Percentiles rank a stretch among this genome's conserved stretches.
These are phyloP conservation scores for Geotrichum carabidarum DNA, from an alignment of 1,139 yeast genomes.

Conservation along the genomic window DNA sequence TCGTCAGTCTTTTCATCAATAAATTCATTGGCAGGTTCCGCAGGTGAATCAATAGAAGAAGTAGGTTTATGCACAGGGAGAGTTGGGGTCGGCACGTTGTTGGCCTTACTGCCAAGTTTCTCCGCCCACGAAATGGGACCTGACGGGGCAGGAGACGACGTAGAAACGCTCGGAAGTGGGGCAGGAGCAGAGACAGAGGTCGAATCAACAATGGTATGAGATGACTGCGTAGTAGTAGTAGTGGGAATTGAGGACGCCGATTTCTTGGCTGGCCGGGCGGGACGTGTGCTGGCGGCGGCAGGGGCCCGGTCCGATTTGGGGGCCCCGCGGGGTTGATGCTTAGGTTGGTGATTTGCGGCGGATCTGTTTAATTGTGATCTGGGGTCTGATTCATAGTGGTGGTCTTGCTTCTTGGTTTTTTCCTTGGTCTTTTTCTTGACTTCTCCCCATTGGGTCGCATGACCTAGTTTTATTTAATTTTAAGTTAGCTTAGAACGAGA, in stretches of 20 bases:
- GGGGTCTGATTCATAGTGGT: background rate
- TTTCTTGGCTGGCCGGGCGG: constrained; percentile 5
- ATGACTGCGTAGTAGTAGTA: constrained; percentile 12
- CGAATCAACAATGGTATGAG: constrained; percentile 21
- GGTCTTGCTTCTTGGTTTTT: constrained; percentile 35
- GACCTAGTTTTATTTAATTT: constrained; percentile 26
- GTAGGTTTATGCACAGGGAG: constrained; percentile 20
- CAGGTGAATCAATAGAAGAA: constrained; percentile 17
- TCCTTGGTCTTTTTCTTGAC: constrained; percentile 52
- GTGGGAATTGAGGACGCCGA: background rate
- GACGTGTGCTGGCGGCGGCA: background rate
- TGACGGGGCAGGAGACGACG: constrained; percentile 25
- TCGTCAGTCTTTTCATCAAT: constrained; percentile 5
- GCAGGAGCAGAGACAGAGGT: constrained; percentile 12
- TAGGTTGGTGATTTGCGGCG: background rate
- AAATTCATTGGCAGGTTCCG: constrained; percentile 15
- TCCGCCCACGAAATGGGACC: constrained; percentile 28
- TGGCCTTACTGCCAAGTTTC: constrained; percentile 25
- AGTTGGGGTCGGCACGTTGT: constrained; percentile 24
- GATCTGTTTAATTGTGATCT: constrained; percentile 2
- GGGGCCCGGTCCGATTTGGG: constrained; percentile 11
- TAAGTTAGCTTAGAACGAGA: background rate
- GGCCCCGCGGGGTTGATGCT: constrained; percentile 13
- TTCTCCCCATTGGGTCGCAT: constrained; percentile 56
- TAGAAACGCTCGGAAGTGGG: constrained; percentile 21